Base-by-base conservation (phyloP, 2,329 filamentous ascomycete species). In the Aspergillus sp. region DNA sequence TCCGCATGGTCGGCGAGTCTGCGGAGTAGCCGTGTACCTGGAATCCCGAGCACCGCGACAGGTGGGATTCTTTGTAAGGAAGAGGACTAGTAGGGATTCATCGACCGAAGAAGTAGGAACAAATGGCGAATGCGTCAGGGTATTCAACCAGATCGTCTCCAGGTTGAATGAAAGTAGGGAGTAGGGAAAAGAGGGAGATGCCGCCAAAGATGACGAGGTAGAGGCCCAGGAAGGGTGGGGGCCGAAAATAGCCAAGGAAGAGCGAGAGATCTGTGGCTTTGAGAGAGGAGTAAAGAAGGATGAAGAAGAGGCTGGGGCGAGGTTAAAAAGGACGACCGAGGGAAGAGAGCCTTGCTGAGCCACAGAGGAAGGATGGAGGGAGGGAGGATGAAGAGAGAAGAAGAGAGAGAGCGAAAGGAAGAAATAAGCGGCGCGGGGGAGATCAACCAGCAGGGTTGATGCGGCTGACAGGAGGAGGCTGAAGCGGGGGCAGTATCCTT, bases 401-500 rank as follows among this genome's bases (percentile, higher is more conserved):
- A 8, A 25, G 8, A 33, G 26, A 29, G 14, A 19, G 24, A 29
- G 28, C 11, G 26, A 32, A 32, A 25, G 24, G 25, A 26, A 26
- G 35, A 32, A 28, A 30, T 26, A 26, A 37, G 25, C 30, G 29
- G 15, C n/a, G 22, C 24, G 24, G 29, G 32, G 15, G n/a, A n/a
- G n/a, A n/a, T n/a, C 19, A 10, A 22, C 19, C 19, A 10, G 10
- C 5, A 5, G 19, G 10, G 19, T 22, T 10, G 8, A 27, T 37
- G 37, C 34, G 37, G 36, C 36, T 36, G 29, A 24, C 13, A 20
- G 28, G 8, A 6, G 19, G 19, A 22, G 19, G 19, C 19, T 22
- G 19, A 22, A n/a, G n/a, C n/a, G n/a, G n/a, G n/a, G n/a, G n/a
- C n/a, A n/a, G n/a, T n/a, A n/a, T n/a, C n/a, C n/a, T n/a, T n/a